Evolutionary conservation across 768 basidiomycete genomes (phyloP), one percentile per base, ranked within the genome.

Genomic region (Tylopilus subfusipes): DNA sequence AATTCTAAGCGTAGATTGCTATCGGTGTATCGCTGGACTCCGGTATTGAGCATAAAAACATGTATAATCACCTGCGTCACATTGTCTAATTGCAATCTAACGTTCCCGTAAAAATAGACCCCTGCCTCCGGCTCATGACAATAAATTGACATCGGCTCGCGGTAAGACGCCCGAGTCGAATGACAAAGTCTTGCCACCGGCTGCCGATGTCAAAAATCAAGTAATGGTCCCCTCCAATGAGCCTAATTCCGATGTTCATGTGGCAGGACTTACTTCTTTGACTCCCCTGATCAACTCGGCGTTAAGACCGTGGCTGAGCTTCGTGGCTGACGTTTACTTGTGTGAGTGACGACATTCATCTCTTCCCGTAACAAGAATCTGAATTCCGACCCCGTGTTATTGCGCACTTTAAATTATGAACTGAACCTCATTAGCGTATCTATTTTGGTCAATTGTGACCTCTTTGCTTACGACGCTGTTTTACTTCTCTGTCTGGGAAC

Each of bases 401-500:
- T 31, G 39, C 3, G 13, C 24, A 27, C 44, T 13, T 36, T 31
- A 18, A 44, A 55, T 9, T n/a, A 24, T 2, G 10, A 21, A 42
- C 18, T 21, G 25, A 51, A 55, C 14, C 3, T 29, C 24, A 49
- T 47, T 52, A 91, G 89, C 87, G 5, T 91, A 85, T 64, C 74
- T 88, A 18, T 90, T 86, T 69, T 92, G 89, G 88, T 88, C 91
- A 1, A 78, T 90, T 45, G 83, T 89, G 67, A 94, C 93, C 2
- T 79, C 83, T 4, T 81, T 93, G 19, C 80, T 86, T 7, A 85
- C 87, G 1, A 84, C 88, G 4, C 75, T 95, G 4, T 95, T 95
- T 74, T 95, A 94, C 72, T 95, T 92, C 73, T 93, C 90, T 24
- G 83, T 96, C 19, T 94, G 93, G 93, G 81, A 91, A 65, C 83